Conservation (phyloP, 352 stramenopile species). For the Globisporangium acanthophoron region DNA sequence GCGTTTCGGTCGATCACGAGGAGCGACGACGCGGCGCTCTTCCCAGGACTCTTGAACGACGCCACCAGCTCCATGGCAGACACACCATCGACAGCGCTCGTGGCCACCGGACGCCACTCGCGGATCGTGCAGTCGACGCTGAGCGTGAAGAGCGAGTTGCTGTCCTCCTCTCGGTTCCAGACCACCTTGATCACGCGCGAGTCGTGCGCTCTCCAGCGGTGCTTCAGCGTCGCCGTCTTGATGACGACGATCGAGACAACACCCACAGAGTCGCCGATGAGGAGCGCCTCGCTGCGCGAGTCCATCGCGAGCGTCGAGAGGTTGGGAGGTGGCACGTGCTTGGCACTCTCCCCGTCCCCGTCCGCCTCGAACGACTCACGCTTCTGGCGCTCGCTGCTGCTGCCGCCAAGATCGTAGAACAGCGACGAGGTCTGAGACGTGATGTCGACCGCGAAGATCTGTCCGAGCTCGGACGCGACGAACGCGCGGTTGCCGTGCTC, state of each 20-base stretch:
- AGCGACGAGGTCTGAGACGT: conserved; percentile 19
- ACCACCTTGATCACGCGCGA: conserved; percentile 72
- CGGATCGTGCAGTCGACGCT: conserved; percentile 48
- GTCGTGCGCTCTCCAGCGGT: conserved; percentile 43
- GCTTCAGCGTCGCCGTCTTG: conserved; percentile 20
- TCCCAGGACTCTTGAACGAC: conserved; percentile 52
- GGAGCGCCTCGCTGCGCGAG: conserved; percentile 25
- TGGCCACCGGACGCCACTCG: conserved; percentile 44
- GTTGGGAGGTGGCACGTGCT: conserved; percentile 4
- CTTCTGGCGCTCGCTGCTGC: not conserved
- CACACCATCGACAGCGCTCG: conserved; percentile 1
- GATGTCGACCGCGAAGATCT: conserved; percentile 46
- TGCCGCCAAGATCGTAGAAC: conserved; percentile 22
- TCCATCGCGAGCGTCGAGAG: conserved; percentile 44
- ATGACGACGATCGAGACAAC: conserved; percentile 45
- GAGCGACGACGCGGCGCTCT: conserved; percentile 46
- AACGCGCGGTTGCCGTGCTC: conserved; percentile 29
- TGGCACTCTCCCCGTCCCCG: not conserved
- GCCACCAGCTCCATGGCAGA: conserved; percentile 27
- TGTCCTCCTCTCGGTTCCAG: conserved; percentile 25
- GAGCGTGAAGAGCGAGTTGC: conserved; percentile 51
- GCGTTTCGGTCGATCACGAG: conserved; percentile 33
- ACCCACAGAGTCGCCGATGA: conserved; percentile 52
- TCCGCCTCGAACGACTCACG: not conserved
- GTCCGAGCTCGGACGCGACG: conserved; percentile 57